Evolutionary conservation across 2,329 filamentous ascomycete genomes (phyloP).

Genomic region (Aspergillus unguis): DNA sequence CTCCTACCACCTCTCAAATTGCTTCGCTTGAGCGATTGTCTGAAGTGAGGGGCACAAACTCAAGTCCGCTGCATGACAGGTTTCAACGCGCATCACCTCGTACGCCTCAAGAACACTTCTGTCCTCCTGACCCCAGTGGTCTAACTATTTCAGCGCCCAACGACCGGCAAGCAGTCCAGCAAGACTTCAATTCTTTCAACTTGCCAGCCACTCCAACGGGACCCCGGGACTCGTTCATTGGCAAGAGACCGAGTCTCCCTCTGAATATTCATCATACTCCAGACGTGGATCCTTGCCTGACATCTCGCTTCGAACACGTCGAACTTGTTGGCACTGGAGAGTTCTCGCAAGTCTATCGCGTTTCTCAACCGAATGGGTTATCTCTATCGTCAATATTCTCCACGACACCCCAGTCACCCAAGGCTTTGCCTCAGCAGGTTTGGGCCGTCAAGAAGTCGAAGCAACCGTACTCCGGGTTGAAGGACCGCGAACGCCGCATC

Average conservation of each 20-base stretch:
- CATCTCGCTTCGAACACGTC: slow-evolving; percentile 74
- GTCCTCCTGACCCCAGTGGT: slow-evolving; percentile 75
- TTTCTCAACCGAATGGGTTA: slow-evolving; percentile 49
- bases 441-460: slow-evolving; percentile 95
- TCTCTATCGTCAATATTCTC: slow-evolving; percentile 43
- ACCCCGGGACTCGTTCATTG: slow-evolving; percentile 56
- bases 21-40: slow-evolving; percentile 35
- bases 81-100: slow-evolving; percentile 61
- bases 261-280: slow-evolving; percentile 67
- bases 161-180: slow-evolving; percentile 39
- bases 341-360: slow-evolving; percentile 88
- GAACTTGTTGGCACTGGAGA: slow-evolving; percentile 81
- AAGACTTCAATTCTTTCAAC: slow-evolving; percentile 44
- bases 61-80: slow-evolving; percentile 59
- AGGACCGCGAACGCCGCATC: slow-evolving; percentile 78
- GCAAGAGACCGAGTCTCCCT: slow-evolving; percentile 62
- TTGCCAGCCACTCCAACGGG: slow-evolving; percentile 81
- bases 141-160: slow-evolving; percentile 72
- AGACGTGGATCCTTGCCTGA: slow-evolving; percentile 72
- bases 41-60: slow-evolving; percentile 30
- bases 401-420: slow-evolving; percentile 51
- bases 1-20: slow-evolving; percentile 32
- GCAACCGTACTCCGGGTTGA: slow-evolving; percentile 70
- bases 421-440: slow-evolving; percentile 57
- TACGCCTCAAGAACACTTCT: slow-evolving; percentile 72